A percentile compares a stretch with the other conserved stretches of the same genome.
phyloP scores from a whole-genome alignment of 148 eudicot genomes.

The Rhododendron ovatum region DNA sequence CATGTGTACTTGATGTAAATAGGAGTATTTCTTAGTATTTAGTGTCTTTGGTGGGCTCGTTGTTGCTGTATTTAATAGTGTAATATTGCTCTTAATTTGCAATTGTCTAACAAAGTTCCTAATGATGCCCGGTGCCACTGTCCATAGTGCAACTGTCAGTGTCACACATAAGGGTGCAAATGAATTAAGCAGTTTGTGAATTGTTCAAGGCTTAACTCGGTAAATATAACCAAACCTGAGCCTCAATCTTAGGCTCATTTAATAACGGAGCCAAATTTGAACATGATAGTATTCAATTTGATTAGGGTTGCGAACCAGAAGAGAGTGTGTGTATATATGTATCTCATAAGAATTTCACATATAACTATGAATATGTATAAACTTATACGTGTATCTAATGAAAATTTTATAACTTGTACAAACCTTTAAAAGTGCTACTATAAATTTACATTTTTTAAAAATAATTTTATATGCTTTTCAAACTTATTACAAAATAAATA shows the following conservation, averaged over 20 bases:
- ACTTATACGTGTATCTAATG: no score
- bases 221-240: no score
- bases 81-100: neutral
- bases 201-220: neutral
- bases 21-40: neutral
- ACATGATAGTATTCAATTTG: neutral
- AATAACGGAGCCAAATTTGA: neutral
- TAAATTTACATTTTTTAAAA: no score
- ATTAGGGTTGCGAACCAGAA: neutral
- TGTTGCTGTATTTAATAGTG: neutral
- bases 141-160: neutral
- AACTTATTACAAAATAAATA: no score
- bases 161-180: neutral
- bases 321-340: no score
- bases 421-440: no score
- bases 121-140: neutral
- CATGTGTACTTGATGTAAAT: slow-evolving; percentile 14
- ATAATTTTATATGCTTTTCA: no score
- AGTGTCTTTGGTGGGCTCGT: neutral
- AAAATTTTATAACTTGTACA: no score
- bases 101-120: neutral
- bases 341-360: no score
- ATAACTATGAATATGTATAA: no score
- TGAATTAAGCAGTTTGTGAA: no score
- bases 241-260: neutral